phyloP scores from a whole-genome alignment of 2,329 filamentous ascomycete genomes.

The Hypomyces perniciosus region DNA sequence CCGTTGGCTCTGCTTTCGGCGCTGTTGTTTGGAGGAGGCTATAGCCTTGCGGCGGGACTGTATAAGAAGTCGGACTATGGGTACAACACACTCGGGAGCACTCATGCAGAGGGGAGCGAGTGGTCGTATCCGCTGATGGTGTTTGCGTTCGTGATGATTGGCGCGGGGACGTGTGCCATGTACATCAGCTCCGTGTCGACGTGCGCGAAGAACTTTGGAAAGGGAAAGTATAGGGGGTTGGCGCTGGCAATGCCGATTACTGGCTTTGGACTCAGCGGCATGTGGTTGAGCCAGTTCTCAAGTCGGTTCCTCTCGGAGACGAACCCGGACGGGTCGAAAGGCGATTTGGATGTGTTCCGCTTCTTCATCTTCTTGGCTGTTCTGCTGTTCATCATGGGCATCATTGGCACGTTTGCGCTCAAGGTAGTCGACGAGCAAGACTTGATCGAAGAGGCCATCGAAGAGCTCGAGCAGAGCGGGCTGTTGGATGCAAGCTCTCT shows the following conservation, averaged over 20 bases:
- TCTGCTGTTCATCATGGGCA: conserved; percentile 63
- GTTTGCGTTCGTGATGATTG: conserved; percentile 74
- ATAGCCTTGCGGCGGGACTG: conserved; percentile 73
- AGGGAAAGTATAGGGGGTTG: conserved; percentile 78
- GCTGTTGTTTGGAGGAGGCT: conserved; percentile 71
- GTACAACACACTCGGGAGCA: conserved; percentile 29
- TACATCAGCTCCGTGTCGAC: conserved; percentile 90
- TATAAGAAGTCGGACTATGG: conserved; percentile 54
- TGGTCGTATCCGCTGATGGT: conserved; percentile 82
- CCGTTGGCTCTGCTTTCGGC: conserved; percentile 69
- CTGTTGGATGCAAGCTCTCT: conserved; percentile 70
- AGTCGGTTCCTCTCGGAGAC: conserved; percentile 70
- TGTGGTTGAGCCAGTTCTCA: conserved; percentile 91
- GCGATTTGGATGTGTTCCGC: conserved; percentile 67
- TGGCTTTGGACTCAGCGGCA: conserved; percentile 85
- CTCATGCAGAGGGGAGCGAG: conserved; percentile 37
- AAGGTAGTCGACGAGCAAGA: conserved; percentile 78
- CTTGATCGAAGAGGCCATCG: conserved; percentile 82
- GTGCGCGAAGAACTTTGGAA: conserved; percentile 96
- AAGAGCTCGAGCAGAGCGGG: conserved; percentile 85
- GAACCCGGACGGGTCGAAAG: conserved; percentile 54
- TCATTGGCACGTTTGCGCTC: conserved; percentile 68
- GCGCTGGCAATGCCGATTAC: conserved; percentile 89
- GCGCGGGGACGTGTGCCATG: conserved; percentile 78
- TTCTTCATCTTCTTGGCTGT: conserved; percentile 83